Percentiles rank a stretch among this genome's conserved stretches.
phyloP scores from a whole-genome alignment of 2,329 filamentous ascomycete species.

The Ramichloridium luteum region DNA sequence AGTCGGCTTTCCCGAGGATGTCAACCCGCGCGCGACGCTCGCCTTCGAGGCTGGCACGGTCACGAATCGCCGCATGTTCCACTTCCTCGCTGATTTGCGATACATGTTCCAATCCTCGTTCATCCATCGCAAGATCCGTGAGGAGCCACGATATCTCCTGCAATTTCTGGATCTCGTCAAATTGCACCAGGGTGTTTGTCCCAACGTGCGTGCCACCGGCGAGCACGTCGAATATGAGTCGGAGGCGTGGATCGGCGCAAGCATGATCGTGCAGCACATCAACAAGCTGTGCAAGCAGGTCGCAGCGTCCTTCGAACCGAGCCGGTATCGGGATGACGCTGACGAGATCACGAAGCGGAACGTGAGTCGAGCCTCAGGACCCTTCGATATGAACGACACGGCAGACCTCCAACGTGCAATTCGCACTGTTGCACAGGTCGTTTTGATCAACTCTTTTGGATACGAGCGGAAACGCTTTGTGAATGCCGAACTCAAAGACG shows the following conservation, averaged over 20 bases:
- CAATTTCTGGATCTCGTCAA: constrained; percentile 95
- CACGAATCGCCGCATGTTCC: constrained; percentile 89
- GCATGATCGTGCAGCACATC: constrained; percentile 85
- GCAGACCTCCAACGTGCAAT: constrained; percentile 58
- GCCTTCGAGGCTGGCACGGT: constrained; percentile 91
- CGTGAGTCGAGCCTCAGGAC: too few species aligned
- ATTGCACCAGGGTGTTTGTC: constrained; percentile 91
- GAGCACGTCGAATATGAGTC: constrained; percentile 98
- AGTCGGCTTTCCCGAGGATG: constrained; percentile 84
- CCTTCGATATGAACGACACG: too few species aligned
- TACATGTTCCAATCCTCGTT: constrained; percentile 82
- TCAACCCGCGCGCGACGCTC: constrained; percentile 72
- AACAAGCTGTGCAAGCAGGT: constrained; percentile 84
- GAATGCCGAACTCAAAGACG: constrained; percentile 76
- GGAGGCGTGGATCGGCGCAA: constrained; percentile 95
- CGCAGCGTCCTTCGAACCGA: constrained; percentile 67
- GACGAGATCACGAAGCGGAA: too few species aligned
- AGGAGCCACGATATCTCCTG: constrained; percentile 73
- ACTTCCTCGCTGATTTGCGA: constrained; percentile 91
- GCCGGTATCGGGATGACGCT: constrained; percentile 33
- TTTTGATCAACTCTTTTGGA: constrained; percentile 81
- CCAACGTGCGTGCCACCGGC: constrained; percentile 79
- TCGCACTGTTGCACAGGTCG: constrained; percentile 62
- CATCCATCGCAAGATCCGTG: constrained; percentile 73
- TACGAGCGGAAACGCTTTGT: constrained; percentile 78